Conservation (phyloP, 148 eudicot genomes). For the Vaccinium vitisidaea region DNA sequence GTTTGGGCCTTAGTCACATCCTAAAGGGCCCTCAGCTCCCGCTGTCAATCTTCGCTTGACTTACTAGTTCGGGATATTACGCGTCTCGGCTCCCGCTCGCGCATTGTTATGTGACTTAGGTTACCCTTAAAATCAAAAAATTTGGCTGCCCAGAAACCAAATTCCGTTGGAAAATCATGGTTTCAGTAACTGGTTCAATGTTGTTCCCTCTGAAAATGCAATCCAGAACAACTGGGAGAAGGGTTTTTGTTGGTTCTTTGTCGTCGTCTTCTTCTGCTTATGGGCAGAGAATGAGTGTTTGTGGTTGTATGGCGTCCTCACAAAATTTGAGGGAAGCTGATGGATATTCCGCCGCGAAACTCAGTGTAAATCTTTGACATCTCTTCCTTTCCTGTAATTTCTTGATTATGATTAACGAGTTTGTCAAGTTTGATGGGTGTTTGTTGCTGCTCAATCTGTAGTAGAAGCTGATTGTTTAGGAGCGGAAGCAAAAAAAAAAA, state of each 20-base stretch:
- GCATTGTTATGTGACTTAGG: not conserved
- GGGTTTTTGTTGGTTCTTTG: not conserved
- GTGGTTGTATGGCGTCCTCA: slow-evolving; percentile 60
- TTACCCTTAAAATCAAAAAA: not conserved
- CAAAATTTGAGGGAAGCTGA: slow-evolving; percentile 39
- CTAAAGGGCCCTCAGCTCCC: too few relatives aligned
- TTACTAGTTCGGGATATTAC: too few relatives aligned
- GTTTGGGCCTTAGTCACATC: not conserved
- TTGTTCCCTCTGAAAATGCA: not conserved
- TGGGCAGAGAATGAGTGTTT: slow-evolving; percentile 22
- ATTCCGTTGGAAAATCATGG: not conserved
- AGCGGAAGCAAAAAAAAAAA: too few relatives aligned
- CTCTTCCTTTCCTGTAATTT: not conserved
- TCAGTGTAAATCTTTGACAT: slow-evolving; percentile 36
- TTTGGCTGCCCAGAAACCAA: not conserved
- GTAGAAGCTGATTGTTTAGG: not conserved
- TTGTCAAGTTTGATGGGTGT: not conserved
- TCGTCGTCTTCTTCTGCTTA: not conserved
- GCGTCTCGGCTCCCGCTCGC: too few relatives aligned
- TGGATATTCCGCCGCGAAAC: slow-evolving; percentile 38
- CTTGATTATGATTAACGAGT: not conserved
- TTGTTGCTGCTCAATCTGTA: not conserved
- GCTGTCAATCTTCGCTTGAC: too few relatives aligned
- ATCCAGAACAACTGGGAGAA: not conserved
- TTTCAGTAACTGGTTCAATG: not conserved